These are phyloP conservation scores for Echinosophora koreensis DNA, from an alignment of 306 rosid genomes.

Conservation along the genomic window DNA sequence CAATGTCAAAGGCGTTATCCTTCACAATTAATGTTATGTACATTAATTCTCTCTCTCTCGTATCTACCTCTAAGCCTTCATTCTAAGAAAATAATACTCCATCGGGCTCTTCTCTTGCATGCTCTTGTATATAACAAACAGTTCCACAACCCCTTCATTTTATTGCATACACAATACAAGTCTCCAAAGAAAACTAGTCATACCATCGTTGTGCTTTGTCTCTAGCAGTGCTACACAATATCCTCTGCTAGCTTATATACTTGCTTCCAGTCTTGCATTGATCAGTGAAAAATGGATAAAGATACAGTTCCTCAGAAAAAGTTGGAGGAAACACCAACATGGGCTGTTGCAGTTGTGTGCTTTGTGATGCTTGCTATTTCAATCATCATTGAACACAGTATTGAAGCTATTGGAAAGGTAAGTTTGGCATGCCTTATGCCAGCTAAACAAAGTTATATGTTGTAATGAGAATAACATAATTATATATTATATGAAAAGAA, in stretches of 20 bases:
- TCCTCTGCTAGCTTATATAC: not conserved
- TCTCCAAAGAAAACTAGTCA: no score
- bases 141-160: no score
- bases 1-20: no score
- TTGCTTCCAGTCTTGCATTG: not conserved
- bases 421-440: not conserved
- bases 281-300: not conserved
- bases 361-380: constrained; percentile 68
- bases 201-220: no score
- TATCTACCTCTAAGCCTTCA: no score
- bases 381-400: constrained; percentile 62
- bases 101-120: no score
- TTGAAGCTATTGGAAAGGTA: constrained; percentile 64
- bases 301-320: constrained; percentile 44
- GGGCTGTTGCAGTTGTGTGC: constrained; percentile 82
- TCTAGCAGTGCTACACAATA: no score
- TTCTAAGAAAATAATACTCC: no score
- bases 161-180: no score
- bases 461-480: not conserved
- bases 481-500: not conserved
- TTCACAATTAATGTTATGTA: no score
- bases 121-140: no score
- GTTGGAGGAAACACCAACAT: constrained; percentile 68
- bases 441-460: not conserved
- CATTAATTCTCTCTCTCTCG: no score